Evolutionary conservation across 257 asterid genomes (phyloP), one percentile per base, ranked within the genome.

Genomic region (Solanum corneliomulleri): DNA sequence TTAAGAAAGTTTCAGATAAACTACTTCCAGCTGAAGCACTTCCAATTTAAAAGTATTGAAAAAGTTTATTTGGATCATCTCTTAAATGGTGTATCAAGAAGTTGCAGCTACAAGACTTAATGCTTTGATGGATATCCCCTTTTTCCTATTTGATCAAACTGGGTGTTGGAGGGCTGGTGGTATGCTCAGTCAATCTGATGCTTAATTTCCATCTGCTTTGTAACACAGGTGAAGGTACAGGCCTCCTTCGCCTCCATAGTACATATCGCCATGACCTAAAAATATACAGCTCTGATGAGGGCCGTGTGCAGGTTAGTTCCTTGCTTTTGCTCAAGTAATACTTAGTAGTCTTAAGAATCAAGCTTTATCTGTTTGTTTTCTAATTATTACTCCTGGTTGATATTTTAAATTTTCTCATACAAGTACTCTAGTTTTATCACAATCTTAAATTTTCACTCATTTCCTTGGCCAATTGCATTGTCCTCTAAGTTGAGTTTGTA

Each of bases 271-370:
- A 97, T 91, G 98, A 97, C 89, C 80, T 97, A 52, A 97, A 97
- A 88, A 97, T 97, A 91, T 97, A 97, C 92, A 97, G 98, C 90
- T 97, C 99, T 9, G 98, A 97, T 86, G 99, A 97, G 91, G 99
- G 98, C 44, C 98, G 99, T 85, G 99, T 97, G 84, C 99, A 97
- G 98, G 99, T 96, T 75, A 89, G 9, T 20, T 37, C 25, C 52
- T 29, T 87, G 41, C 56, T 21, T 29, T 47, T 76, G 77, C 83
- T 88, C 49, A 68, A 20, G 23, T 41, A 78, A 72, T 58, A 42
- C 35, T 85, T 60, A 10, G 35, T 39, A 29, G 64, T 76, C 56
- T n/a, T 70, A 33, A 49, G 68, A 52, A 49, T 23, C 29, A 58
- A 20, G 75, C 11, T 60, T 20, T 81, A 29, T 49, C 85, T 52